Base-by-base conservation (phyloP, 2,329 filamentous ascomycete species). In the Calonectria pseudoturangicola region DNA sequence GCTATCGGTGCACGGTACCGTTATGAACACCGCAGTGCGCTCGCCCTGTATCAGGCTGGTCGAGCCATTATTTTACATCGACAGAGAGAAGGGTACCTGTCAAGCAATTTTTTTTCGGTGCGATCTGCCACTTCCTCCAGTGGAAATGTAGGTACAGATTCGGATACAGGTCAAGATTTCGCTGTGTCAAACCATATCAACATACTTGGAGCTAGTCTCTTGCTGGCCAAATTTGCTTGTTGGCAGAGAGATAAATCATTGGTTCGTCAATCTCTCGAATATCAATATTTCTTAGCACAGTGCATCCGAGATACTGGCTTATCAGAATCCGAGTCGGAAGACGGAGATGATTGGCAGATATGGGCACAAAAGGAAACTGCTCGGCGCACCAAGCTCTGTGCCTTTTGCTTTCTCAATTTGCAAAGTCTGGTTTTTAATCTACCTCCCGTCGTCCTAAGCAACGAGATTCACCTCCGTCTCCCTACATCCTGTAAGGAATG, bases 321-420 rank as follows among this genome's bases (percentile, higher is more conserved):
- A 33, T 54, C 48, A 25, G 48, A 54, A 33, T 6, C 27, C 7
- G 48, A 54, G 28, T 7, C 48, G 30, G 16, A 30, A 33, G 48
- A 54, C 15, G 48, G 48, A 9, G 48, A 54, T 54, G 27, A 30
- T 54, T 54, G 48, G 48, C 48, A 54, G 18, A 15, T n/a, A 7
- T 54, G 48, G 48, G 48, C 48, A 33, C 48, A 54, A 33, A 54
- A 54, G 48, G 48, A 54, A 16, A 54, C 48, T n/a, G 48, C 48
- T 2, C 48, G 48, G 16, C 48, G 48, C 8, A 54, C 48, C 1
- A 54, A 54, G 16, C 48, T 54, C 5, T 54, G 48, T 9, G 48
- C 48, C 27, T 54, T 54, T 15, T 54, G 48, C 15, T 54, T 54
- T 54, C 48, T 54, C 27, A 54, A 54, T 15, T 15, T 54, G 25